Conservation (phyloP, 768 basidiomycete species). For the Calocera viscosa region DNA sequence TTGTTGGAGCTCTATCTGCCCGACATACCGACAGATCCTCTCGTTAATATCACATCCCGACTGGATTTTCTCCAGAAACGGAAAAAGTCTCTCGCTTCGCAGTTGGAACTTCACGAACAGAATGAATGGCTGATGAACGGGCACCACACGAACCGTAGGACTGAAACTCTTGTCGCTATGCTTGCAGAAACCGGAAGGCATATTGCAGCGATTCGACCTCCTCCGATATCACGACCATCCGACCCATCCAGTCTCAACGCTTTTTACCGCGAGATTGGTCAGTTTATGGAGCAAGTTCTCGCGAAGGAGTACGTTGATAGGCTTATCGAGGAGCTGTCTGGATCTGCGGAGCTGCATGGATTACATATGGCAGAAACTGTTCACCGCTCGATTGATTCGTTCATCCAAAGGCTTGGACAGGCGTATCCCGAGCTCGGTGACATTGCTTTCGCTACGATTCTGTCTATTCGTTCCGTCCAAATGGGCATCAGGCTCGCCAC, state of each 20-base stretch:
- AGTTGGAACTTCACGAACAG: constrained; percentile 42
- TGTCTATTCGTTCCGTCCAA: not conserved
- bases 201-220: constrained; percentile 9
- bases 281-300: constrained; percentile 54
- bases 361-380: constrained; percentile 50
- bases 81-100: constrained; percentile 31
- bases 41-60: constrained; percentile 44
- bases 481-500: not conserved
- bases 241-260: constrained; percentile 24
- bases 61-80: constrained; percentile 36
- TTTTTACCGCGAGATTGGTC: constrained; percentile 40
- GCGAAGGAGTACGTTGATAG: constrained; percentile 40
- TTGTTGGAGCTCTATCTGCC: constrained; percentile 68
- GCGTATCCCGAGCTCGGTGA: not conserved
- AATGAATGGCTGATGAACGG: constrained; percentile 49
- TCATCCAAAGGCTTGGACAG: constrained; percentile 50
- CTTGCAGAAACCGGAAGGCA: constrained; percentile 5
- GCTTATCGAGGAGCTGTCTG: constrained; percentile 28
- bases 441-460: not conserved
- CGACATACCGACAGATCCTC: constrained; percentile 75
- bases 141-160: constrained; percentile 39
- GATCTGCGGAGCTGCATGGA: constrained; percentile 14
- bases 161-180: constrained; percentile 33
- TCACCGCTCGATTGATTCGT: constrained; percentile 68
- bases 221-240: constrained; percentile 15